Base-by-base conservation (phyloP, 371 early-diverging fungal species). In the Ordospora pajunii region DNA sequence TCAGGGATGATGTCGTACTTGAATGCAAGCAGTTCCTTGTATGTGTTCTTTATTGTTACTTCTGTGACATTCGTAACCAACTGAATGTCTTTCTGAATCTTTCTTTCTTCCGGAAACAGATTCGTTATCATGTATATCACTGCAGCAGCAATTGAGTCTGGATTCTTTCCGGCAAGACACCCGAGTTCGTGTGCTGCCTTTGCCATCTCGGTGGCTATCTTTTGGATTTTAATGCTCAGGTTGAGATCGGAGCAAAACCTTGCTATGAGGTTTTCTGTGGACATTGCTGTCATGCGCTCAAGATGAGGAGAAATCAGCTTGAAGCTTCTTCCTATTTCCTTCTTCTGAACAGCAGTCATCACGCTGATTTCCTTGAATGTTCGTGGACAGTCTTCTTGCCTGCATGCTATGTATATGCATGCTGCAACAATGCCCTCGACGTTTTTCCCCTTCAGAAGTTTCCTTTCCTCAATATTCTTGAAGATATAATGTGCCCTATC, bases 361-460 rank as follows among this genome's bases (percentile, higher is more conserved):
- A 92, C 90, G 66, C 90, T 91, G 54, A 98, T 92, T 85, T 98
- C 99, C 80, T 93, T 91, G 84, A 95, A 96, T 0, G 99, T 95
- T 73, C 99, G 88, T 0, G 92, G 89, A 1, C 91, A 94, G 19
- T 87, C 87, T 75, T 93, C 91, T 77, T 92, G 89, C 46, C 93
- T 88, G 84, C 96, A 96, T 8, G 96, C 99, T 72, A 95, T 89
- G 74, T 91, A 93, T 76, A 98, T 91, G 83, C 95, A 95, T 1
- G 95, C 94, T 3, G 95, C 96, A 82, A 93, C 91, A 67, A 95
- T 88, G 11, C 90, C 91, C 72, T 95, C 92, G 49, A 88, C 88
- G 23, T 88, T 89, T 85, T 95, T 95, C 49, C 94, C 93, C 50
- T 90, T 88, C 21, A 92, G 81, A 43, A 93, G 71, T 78, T 93